phyloP scores from a whole-genome alignment of 164 flowering plant species.

The Magnolia officinalis region DNA sequence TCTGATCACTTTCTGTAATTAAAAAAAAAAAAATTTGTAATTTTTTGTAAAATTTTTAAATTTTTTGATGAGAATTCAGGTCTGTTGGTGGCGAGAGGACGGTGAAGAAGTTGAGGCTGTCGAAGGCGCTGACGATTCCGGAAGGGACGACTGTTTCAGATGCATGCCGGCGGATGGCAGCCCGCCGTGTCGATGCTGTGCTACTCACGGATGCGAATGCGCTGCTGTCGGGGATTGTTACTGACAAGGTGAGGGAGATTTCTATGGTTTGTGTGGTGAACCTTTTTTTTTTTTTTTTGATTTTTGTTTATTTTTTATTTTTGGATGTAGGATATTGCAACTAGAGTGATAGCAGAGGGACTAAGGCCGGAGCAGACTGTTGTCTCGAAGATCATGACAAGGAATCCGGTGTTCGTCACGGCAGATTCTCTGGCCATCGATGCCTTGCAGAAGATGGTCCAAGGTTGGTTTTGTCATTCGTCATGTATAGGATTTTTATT shows the following conservation, averaged over 20 bases:
- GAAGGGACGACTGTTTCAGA: slow-evolving; percentile 93
- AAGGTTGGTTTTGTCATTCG: slow-evolving; percentile 41
- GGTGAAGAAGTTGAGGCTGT: slow-evolving; percentile 85
- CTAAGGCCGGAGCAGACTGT: slow-evolving; percentile 80
- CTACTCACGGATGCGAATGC: slow-evolving; percentile 86
- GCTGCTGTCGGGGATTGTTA: slow-evolving; percentile 80
- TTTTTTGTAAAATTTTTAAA: no score
- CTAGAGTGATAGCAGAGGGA: slow-evolving; percentile 88
- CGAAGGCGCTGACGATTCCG: slow-evolving; percentile 90
- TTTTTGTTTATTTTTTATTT: slow-evolving; percentile 5
- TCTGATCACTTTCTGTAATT: background rate
- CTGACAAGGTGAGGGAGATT: slow-evolving; percentile 62
- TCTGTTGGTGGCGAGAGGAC: slow-evolving; percentile 71
- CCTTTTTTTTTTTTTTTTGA: background rate
- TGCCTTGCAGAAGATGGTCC: slow-evolving; percentile 96
- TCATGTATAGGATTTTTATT: background rate
- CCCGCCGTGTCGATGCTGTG: slow-evolving; percentile 87
- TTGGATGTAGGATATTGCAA: slow-evolving; percentile 64
- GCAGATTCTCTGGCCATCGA: slow-evolving; percentile 88
- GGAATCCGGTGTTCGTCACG: slow-evolving; percentile 86
- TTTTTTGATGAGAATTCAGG: slow-evolving; percentile 19
- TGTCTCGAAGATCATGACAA: slow-evolving; percentile 89
- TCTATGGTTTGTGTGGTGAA: background rate
- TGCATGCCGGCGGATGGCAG: slow-evolving; percentile 89
- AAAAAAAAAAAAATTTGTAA: no score